Evolutionary conservation across 139 green algal species (phyloP).

Genomic region (Chlamydomonas applanata): DNA sequence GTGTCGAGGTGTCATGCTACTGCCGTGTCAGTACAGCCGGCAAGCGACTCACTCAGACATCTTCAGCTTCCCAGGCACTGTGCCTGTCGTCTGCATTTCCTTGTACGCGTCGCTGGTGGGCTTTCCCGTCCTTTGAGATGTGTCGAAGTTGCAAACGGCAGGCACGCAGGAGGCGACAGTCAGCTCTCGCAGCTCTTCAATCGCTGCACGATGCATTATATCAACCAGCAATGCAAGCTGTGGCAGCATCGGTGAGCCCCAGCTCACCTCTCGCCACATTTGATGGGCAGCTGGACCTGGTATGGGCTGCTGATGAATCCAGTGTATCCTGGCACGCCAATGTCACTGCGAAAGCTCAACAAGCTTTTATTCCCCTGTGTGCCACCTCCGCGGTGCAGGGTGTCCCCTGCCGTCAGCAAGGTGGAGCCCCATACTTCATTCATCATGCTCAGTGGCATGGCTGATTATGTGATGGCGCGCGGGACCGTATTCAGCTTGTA

Average conservation of each 20-base stretch:
- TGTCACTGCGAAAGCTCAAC: constrained; percentile 36
- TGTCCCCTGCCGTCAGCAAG: neutral
- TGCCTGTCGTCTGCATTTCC: too few relatives aligned
- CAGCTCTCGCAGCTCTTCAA: too few relatives aligned
- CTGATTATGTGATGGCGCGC: neutral
- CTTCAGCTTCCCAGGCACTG: too few relatives aligned
- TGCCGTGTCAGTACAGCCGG: too few relatives aligned
- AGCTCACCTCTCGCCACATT: constrained; percentile 23
- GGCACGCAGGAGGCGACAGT: too few relatives aligned
- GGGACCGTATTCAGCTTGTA: too few relatives aligned
- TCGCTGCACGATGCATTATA: too few relatives aligned
- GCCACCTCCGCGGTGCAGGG: constrained; percentile 24
- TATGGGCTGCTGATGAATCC: constrained; percentile 38
- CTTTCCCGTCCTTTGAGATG: neutral
- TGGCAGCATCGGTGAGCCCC: too few relatives aligned
- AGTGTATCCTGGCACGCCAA: constrained; percentile 65
- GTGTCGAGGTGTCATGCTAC: too few relatives aligned
- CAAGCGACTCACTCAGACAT: too few relatives aligned
- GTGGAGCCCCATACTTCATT: constrained; percentile 16
- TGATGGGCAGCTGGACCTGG: constrained; percentile 31
- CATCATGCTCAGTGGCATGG: constrained; percentile 3
- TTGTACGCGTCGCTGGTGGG: neutral
- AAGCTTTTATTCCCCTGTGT: constrained; percentile 58
- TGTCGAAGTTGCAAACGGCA: neutral
- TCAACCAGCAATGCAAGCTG: too few relatives aligned